A percentile compares a stretch with the other conserved stretches of the same genome.
These are phyloP conservation scores for Pseudocercospora crystallina DNA, from an alignment of 2,329 filamentous ascomycete species.

Conservation along the genomic window DNA sequence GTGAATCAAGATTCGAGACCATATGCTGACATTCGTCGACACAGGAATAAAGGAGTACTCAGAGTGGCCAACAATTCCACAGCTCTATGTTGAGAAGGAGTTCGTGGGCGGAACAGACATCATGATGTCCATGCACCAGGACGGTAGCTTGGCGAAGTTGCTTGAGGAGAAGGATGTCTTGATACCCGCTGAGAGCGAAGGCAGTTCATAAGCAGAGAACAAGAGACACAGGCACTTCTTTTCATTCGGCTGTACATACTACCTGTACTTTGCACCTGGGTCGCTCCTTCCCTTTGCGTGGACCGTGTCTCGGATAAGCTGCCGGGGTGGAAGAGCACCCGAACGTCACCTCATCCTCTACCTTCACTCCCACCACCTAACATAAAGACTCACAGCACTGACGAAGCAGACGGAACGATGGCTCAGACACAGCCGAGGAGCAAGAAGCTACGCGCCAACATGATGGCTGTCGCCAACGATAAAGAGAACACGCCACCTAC, in stretches of 20 bases:
- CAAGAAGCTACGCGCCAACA: not conserved
- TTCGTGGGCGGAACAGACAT: conserved; percentile 99
- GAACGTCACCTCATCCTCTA: not conserved
- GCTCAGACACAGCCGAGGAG: conserved; percentile 1
- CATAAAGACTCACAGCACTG: not conserved
- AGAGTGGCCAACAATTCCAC: conserved; percentile 98
- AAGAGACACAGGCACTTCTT: not conserved
- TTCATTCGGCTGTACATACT: conserved; percentile 9
- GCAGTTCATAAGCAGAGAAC: conserved; percentile 12
- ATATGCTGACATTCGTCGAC: conserved; percentile 1
- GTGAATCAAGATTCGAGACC: not conserved
- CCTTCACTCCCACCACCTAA: not conserved
- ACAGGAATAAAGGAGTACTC: conserved; percentile 98
- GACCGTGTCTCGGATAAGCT: too few relatives aligned
- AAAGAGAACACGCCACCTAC: conserved; percentile 17
- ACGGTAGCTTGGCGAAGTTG: conserved; percentile 86
- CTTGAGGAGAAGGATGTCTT: conserved; percentile 91
- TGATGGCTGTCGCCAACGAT: not conserved
- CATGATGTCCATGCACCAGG: conserved; percentile 94
- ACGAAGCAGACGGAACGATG: conserved; percentile 3
- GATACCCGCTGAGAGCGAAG: conserved; percentile 55
- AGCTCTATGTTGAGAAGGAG: conserved; percentile 92
- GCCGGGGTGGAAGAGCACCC: too few relatives aligned
- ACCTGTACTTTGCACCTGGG: conserved; percentile 1
- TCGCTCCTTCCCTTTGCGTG: not conserved